Percentiles rank a stretch among this genome's conserved stretches.
phyloP scores from a whole-genome alignment of 2,329 filamentous ascomycete genomes.

The Fusarium bulbicola region DNA sequence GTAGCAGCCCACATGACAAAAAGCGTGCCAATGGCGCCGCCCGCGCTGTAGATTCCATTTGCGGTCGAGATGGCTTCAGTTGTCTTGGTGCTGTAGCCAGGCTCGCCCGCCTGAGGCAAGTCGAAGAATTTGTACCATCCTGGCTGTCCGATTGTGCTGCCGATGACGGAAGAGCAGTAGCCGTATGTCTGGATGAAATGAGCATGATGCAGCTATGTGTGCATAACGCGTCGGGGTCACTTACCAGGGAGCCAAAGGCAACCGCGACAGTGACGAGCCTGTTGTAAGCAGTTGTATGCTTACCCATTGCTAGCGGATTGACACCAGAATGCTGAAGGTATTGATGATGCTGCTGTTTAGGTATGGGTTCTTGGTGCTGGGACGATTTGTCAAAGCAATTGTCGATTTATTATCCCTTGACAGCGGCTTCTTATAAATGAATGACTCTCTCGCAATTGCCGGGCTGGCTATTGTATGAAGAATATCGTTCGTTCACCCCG shows the following conservation, averaged over 20 bases:
- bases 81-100: slow-evolving; percentile 55
- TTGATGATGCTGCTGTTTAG: neutral
- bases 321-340: neutral
- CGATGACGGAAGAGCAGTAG: slow-evolving; percentile 59
- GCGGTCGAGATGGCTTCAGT: slow-evolving; percentile 57
- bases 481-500: neutral
- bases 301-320: neutral
- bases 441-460: neutral
- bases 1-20: slow-evolving; percentile 60
- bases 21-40: slow-evolving; percentile 56
- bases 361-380: fast-evolving
- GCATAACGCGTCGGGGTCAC: neutral
- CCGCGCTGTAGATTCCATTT: slow-evolving; percentile 59
- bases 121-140: slow-evolving; percentile 61
- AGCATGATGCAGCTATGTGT: neutral
- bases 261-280: slow-evolving; percentile 46
- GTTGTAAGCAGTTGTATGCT: slow-evolving; percentile 44
- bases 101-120: slow-evolving; percentile 54
- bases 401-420: neutral
- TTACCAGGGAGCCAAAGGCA: slow-evolving; percentile 45
- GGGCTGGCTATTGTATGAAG: neutral
- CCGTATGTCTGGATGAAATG: slow-evolving; percentile 54
- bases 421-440: neutral
- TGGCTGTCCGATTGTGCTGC: slow-evolving; percentile 61
- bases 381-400: too few relatives aligned